phyloP scores from a whole-genome alignment of 2,329 filamentous ascomycete species.

The Verticillium nubilum region DNA sequence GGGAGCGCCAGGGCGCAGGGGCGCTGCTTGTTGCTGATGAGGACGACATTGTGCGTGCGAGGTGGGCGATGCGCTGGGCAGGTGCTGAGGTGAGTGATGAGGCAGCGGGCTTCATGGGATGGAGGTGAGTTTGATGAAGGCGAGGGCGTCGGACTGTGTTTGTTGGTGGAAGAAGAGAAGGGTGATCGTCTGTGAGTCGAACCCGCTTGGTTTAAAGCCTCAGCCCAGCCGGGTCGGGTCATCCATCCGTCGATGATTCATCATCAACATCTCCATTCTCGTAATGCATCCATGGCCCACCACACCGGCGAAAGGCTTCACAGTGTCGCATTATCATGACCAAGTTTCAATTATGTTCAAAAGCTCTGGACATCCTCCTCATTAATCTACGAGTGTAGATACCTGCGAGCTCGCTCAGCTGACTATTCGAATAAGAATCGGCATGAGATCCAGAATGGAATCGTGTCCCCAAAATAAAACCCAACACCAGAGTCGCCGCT shows the following conservation, averaged over 20 bases:
- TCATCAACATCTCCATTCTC: neutral
- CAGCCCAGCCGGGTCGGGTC: neutral
- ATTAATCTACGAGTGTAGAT: neutral
- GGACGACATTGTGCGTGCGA: constrained; percentile 18
- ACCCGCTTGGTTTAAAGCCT: neutral
- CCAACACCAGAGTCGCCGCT: neutral
- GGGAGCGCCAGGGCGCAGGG: constrained; percentile 47
- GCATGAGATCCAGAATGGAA: neutral
- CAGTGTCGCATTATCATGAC: neutral
- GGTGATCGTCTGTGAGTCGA: neutral
- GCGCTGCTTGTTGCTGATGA: constrained; percentile 18
- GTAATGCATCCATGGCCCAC: neutral
- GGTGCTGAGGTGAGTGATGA: constrained; percentile 9
- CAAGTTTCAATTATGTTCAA: neutral
- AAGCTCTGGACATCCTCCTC: neutral
- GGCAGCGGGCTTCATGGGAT: neutral
- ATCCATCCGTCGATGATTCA: neutral
- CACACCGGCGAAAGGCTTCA: neutral
- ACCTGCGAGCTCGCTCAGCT: neutral
- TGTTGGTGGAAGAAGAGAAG: neutral
- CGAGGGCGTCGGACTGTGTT: neutral
- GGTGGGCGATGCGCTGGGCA: constrained; percentile 10
- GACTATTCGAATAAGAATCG: neutral
- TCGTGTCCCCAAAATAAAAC: neutral
- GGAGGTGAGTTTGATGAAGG: neutral